A percentile compares a stretch with the other conserved stretches of the same genome.
Conservation (phyloP, 1,139 yeast genomes). For the Candida sanyaensis region DNA sequence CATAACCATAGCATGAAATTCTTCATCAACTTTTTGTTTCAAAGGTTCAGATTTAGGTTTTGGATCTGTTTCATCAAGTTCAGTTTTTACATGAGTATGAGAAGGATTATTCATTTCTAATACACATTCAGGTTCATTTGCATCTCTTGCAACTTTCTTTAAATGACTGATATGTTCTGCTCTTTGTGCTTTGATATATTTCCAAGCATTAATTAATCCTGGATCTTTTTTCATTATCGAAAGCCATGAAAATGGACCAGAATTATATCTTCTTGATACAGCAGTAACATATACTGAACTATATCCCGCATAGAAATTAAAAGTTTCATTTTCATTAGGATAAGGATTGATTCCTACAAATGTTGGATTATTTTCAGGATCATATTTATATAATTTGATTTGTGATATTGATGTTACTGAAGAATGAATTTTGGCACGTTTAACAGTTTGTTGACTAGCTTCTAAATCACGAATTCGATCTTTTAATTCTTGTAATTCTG, state of each 20-base stretch:
- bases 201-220: conserved; percentile 23
- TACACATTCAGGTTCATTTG: not conserved
- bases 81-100: not conserved
- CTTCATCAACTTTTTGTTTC: conserved; percentile 14
- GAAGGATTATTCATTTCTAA: not conserved
- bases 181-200: conserved; percentile 6
- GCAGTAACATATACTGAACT: conserved; percentile 26
- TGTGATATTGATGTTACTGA: conserved; percentile 1
- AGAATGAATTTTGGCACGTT: not conserved
- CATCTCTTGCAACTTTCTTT: not conserved
- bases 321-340: conserved; percentile 22
- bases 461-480: conserved; percentile 11
- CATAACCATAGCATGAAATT: conserved; percentile 25
- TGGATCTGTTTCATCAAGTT: no score
- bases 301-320: conserved; percentile 37
- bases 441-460: not conserved
- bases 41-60: not conserved
- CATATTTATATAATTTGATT: conserved; percentile 6
- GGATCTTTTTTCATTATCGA: conserved; percentile 38
- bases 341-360: conserved; percentile 31
- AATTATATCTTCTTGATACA: conserved; percentile 27
- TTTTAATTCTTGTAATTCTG: conserved; percentile 1
- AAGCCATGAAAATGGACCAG: conserved; percentile 45
- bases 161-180: not conserved
- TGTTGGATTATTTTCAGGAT: conserved; percentile 15